Conservation (phyloP, 257 asterid genomes). For the Orobanche coerulescens region DNA sequence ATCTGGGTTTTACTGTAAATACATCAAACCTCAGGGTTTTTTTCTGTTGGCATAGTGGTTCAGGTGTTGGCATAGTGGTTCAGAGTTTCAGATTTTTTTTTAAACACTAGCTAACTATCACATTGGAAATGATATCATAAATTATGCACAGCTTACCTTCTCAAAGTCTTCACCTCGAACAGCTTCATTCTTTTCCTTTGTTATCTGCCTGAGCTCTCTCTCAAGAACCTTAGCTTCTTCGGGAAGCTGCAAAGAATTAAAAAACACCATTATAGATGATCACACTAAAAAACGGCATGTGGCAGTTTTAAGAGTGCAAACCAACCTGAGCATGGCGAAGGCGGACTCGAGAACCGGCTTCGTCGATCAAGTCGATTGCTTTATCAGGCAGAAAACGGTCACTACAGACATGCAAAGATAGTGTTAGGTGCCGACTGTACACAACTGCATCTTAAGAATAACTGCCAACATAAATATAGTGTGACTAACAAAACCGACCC, state of each 20-base stretch:
- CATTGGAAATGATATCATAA: not conserved
- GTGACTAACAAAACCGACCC: not conserved
- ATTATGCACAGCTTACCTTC: slow-evolving; percentile 46
- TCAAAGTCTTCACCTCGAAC: slow-evolving; percentile 94
- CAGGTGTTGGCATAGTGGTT: not conserved
- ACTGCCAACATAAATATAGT: not conserved
- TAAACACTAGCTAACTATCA: slow-evolving; percentile 2
- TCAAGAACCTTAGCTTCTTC: slow-evolving; percentile 98
- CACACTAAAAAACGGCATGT: not conserved
- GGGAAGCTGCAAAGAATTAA: slow-evolving; percentile 56
- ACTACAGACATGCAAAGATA: slow-evolving; percentile 39
- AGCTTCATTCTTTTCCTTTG: slow-evolving; percentile 94
- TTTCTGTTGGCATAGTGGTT: not conserved
- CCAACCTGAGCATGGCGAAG: slow-evolving; percentile 96
- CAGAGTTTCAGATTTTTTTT: not conserved
- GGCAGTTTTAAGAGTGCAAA: slow-evolving; percentile 15
- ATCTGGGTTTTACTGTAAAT: not conserved
- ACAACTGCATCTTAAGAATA: not conserved
- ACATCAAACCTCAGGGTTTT: not conserved
- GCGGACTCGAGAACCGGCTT: slow-evolving; percentile 97
- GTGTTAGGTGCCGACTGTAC: not conserved
- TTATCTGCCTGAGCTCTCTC: slow-evolving; percentile 92
- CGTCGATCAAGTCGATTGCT: slow-evolving; percentile 97
- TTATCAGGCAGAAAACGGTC: slow-evolving; percentile 98
- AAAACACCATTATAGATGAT: slow-evolving; percentile 14